Evolutionary conservation across 2,329 filamentous ascomycete species (phyloP), one percentile per base, ranked within the genome.

Genomic region (Fusarium nodosum): DNA sequence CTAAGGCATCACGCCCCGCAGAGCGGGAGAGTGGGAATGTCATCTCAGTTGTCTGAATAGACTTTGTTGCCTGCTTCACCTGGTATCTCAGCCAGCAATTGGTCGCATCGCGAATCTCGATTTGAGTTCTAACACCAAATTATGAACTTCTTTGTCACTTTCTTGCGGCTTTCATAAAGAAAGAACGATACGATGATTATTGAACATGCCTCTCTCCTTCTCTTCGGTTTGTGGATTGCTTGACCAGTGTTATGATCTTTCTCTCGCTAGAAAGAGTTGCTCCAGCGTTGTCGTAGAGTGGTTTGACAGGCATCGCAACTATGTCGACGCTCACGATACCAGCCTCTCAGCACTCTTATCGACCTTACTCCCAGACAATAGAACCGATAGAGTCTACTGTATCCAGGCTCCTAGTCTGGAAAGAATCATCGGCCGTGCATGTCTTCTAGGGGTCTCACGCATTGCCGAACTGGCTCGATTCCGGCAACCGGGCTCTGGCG

Each of bases 331-430:
- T 0, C 80, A 86, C 10, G 82, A 85, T 30, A 87, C 87, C 2
- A 82, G 90, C 72, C 82, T 84, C 2, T 81, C 87, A 2, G 90
- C 92, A 4, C 80, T 97, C 2, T 82, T 97, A 0, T 94, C 92
- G 2, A 90, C 90, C 4, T 79, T 97, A 1, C 85, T 97, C 0
- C 93, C 94, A 0, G 90, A 94, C 66, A 89, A 86, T 68, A 85
- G 93, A 55, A 90, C 88, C 4, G 93, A 97, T 75, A 87, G 93
- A 30, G 91, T 95, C 3, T 97, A 94, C 76, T 86, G 84, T 38
- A 83, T 97, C 2, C 88, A 92, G 74, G 82, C 87, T 8, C 76
- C 80, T 11, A 84, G 82, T 0, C 82, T 97, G 1, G 87, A 90
- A 58, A 87, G 85, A 53, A 86, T 93, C n/a, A 84, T 97, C 18